Percentiles rank a stretch among this genome's conserved stretches.
Evolutionary conservation across 495 filamentous ascomycete species (phyloP).

Genomic region (Chaetomium tenue): DNA sequence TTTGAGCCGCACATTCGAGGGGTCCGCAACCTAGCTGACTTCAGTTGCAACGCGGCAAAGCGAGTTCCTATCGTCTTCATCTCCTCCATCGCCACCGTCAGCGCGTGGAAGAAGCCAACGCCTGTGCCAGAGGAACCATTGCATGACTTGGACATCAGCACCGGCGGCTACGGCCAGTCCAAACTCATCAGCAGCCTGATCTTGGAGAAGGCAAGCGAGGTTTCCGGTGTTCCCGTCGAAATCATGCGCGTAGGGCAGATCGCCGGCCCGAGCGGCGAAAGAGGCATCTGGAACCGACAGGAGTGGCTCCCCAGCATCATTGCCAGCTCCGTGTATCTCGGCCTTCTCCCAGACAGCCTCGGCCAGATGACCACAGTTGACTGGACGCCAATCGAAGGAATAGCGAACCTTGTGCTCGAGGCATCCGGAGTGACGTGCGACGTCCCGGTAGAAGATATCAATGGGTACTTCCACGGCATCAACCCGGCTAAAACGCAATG

Average conservation of each 20-base stretch:
- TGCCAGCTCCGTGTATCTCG: conserved; percentile 44
- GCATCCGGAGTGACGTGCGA: conserved; percentile 34
- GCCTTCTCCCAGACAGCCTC: conserved; percentile 41
- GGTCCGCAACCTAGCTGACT: conserved; percentile 53
- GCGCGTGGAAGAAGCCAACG: conserved; percentile 35
- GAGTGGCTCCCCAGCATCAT: conserved; percentile 60
- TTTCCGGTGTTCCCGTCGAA: conserved; percentile 42
- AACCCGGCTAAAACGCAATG: conserved; percentile 45
- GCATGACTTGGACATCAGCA: conserved; percentile 38
- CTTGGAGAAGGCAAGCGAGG: conserved; percentile 43
- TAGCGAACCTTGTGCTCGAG: conserved; percentile 43
- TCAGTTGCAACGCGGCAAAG: conserved; percentile 44
- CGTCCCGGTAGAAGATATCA: conserved; percentile 31
- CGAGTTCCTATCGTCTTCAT: conserved; percentile 54
- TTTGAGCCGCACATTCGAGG: conserved; percentile 57
- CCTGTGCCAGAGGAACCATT: conserved; percentile 49
- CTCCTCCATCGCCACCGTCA: conserved; percentile 52
- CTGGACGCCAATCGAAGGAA: conserved; percentile 55
- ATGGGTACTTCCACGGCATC: conserved; percentile 51
- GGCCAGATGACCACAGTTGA: conserved; percentile 46
- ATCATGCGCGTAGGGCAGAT: conserved; percentile 60
- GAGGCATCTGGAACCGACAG: conserved; percentile 53
- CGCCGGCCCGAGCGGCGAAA: conserved; percentile 46
- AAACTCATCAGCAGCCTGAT: conserved; percentile 56
- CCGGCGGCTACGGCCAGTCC: conserved; percentile 56